phyloP scores from a whole-genome alignment of 2,329 filamentous ascomycete genomes.

The Penicillium palitans region DNA sequence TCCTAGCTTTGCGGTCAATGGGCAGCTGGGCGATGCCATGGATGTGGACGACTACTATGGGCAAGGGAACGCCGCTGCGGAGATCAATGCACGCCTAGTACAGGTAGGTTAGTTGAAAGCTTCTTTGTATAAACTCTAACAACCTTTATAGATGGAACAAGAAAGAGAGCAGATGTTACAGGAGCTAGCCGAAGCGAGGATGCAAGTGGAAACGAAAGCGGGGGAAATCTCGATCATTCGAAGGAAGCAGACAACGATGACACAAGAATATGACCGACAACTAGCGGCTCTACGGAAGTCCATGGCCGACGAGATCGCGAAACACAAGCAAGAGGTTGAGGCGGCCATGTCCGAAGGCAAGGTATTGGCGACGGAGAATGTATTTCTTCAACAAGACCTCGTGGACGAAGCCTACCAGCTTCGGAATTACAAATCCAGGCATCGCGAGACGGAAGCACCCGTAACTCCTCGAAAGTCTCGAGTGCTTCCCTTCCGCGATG shows the following conservation, averaged over 20 bases:
- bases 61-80: conserved; percentile 11
- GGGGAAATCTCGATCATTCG: conserved; percentile 65
- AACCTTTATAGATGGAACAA: conserved; percentile 34
- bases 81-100: conserved; percentile 23
- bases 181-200: conserved; percentile 43
- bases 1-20: conserved; percentile 11
- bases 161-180: conserved; percentile 43
- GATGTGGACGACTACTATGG: conserved; percentile 24
- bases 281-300: conserved; percentile 54
- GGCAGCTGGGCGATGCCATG: conserved; percentile 20
- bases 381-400: conserved; percentile 62
- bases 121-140: not conserved
- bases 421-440: conserved; percentile 43
- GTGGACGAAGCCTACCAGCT: conserved; percentile 55
- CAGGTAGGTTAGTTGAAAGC: conserved; percentile 25
- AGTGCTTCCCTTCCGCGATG: conserved; percentile 56
- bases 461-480: conserved; percentile 55
- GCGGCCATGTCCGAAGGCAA: conserved; percentile 55
- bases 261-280: conserved; percentile 55
- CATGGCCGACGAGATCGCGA: conserved; percentile 55
- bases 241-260: conserved; percentile 55
- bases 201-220: conserved; percentile 51
- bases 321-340: conserved; percentile 57
- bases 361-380: conserved; percentile 58
- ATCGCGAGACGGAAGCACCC: conserved; percentile 40